Conservation (phyloP, 805 yeast genomes). For the Kodamaea fukazawae region DNA sequence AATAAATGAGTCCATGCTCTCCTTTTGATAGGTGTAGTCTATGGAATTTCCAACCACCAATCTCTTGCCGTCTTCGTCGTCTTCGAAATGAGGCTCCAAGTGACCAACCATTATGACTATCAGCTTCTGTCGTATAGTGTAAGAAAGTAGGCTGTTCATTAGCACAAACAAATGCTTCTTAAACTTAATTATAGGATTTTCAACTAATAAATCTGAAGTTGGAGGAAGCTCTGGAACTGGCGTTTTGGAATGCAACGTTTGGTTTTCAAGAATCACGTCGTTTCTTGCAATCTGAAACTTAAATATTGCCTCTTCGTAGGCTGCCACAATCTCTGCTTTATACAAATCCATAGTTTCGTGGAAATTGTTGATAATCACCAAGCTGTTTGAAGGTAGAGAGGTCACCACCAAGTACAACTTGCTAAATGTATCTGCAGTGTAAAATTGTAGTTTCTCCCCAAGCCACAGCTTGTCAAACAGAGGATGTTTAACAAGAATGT, state of each 20-base stretch:
- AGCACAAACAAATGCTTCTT: slow-evolving; percentile 30
- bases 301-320: slow-evolving; percentile 33
- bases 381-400: slow-evolving; percentile 5
- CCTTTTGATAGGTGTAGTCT: slow-evolving; percentile 4
- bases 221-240: slow-evolving; percentile 29
- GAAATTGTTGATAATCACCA: slow-evolving; percentile 29
- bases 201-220: slow-evolving; percentile 24
- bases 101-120: slow-evolving; percentile 30
- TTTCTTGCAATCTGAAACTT: slow-evolving; percentile 31
- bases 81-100: slow-evolving; percentile 27
- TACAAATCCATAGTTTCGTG: slow-evolving; percentile 38
- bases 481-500: slow-evolving; percentile 19
- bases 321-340: slow-evolving; percentile 29
- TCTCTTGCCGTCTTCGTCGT: slow-evolving; percentile 1
- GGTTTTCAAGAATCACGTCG: slow-evolving; percentile 17
- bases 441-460: slow-evolving; percentile 12
- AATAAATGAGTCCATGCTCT: slow-evolving; percentile 18
- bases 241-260: slow-evolving; percentile 19
- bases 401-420: slow-evolving; percentile 20
- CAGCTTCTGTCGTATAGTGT: slow-evolving; percentile 22
- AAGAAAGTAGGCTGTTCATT: slow-evolving; percentile 23
- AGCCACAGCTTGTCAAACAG: slow-evolving; percentile 22
- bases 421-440: slow-evolving; percentile 26
- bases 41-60: slow-evolving; percentile 6
- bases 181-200: slow-evolving; percentile 30